Base-by-base conservation (phyloP, 257 asterid species). In the Nyctanthes arbortristis region DNA sequence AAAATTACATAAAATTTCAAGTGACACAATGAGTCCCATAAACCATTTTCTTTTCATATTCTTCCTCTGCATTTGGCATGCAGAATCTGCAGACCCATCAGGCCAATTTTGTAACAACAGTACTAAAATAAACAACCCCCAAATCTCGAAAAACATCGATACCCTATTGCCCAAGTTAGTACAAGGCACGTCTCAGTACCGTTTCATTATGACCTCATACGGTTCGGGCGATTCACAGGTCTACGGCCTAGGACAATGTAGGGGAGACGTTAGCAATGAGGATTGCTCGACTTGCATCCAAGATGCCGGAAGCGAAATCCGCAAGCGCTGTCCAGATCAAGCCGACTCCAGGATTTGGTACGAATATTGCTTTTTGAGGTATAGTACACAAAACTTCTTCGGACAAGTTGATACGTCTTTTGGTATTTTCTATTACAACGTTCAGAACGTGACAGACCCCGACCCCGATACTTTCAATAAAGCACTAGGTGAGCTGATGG, bases 201-300 rank as follows among this genome's bases (percentile, higher is more conserved):
- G 88, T 27, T 93, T 76, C 79, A 64, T 39, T 14, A 66, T 88
- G 25, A 65, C 86, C 76, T 77, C 94, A 4, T 60, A 62, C 1
- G 96, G 93, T 29, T 20, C 30, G 12, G 79, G 68, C 0, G 25
- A 3, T 4, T 58, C 74, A 70, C 54, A 39, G 78, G 36, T 87
- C 71, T 79, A 71, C 25, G 97, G 98, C 65, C 86, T 90, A 30
- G 89, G 84, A 7, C 97, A 93, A 78, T 90, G 98, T 84, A 73
- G 98, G 45, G 93, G 85, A 22, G 98, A 90, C 47, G 82, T 88
- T 22, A 71, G 84, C 80, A 30, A 31, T 55, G 9, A 31, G 31
- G 89, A 82, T 73, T 90, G 98, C 76, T 70, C 86, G 1, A 43
- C 11, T 24, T 90, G 98, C 89, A 84, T 90, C 65, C 68, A 47